Evolutionary conservation across 228 moss, liverwort and hornwort genomes (phyloP), one percentile per base, ranked within the genome.

Genomic region (Sphagnum fallax): DNA sequence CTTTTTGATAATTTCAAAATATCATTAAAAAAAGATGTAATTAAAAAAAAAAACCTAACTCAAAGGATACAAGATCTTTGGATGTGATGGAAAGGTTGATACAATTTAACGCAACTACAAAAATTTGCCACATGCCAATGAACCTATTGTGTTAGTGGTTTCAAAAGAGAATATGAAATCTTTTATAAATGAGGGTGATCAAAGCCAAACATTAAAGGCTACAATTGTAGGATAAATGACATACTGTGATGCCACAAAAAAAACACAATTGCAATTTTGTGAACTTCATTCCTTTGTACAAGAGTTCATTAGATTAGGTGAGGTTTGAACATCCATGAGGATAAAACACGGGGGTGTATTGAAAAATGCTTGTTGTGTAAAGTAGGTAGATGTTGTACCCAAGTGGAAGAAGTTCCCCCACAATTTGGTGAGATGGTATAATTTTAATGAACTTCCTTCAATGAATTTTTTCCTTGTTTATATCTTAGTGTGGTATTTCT

Each of bases 281-380:
- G 63, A 63, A 52, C 63, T 55, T 62, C 71, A 63, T 63, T 63
- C 53, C 71, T 71, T 18, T 51, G 52, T 55, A 52, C 71, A 62
- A 71, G 63, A 16, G 18, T 32, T n/a, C 64, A 55, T 52, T 52
- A 51, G 16, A 8, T 52, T 14, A 64, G 4, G 13, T 52, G 63
- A 50, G 15, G 62, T 47, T 49, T 13, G 4, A 63, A 71, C 9
- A 1, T 32, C 32, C 32, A 55, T 52, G 48, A 71, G 53, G 47
- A 5, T 48, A 48, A 47, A 51, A 51, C 48, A 52, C 48, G 63
- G 52, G 8, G 61, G 61, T 18, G 14, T 0, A 5, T 52, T 4
- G 3, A 71, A 71, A 53, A 95, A 95, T 48, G 85, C 88, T 4
- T 92, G 90, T 77, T 95, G 85, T n/a, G 88, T 95, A 7, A 90